Base-by-base conservation (phyloP, 306 rosid species). In the Dalbergia oliveri region DNA sequence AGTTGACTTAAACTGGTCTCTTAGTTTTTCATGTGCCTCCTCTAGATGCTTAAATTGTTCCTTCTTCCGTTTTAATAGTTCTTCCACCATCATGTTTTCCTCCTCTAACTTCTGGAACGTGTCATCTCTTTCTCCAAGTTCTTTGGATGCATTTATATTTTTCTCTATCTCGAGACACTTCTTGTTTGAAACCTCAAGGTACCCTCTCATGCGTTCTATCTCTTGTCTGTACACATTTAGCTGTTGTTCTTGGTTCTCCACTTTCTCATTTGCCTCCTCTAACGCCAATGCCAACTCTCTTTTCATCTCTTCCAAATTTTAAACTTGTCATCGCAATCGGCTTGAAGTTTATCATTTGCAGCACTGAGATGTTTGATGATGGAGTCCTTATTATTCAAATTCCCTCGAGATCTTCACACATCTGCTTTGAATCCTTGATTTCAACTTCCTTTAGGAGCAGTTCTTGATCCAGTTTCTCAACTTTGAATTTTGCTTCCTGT, bases 31-130 rank as follows among this genome's bases (percentile, higher is more conserved):
- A 50, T 86, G 82, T 19, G 91, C 97, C 72, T 89, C 90, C 78
- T 88, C 89, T 26, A 89, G 77, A 78, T 91, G 92, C 35, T 64
- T 78, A 75, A 88, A 91, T 39, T 89, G 94, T 76, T 91, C 92
- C 63, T 60, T 84, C 80, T 90, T 93, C 94, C 91, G 88, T 77
- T 90, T 91, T 43, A 91, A 68, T 76, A 87, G 87, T 49, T 91
- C 94, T 77, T 79, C 80, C 21, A 87, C 49, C 72, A 85, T 85
- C 68, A 74, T 76, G 65, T 39, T 82, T 77, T 84, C 86, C 57
- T 89, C 89, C 64, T 86, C 87, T 49, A 88, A 64, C 31, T 65
- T 79, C 47, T 63, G 65, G 0, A 85, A 35, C 71, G 66, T 35
- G 45, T 81, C 84, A 12, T 89, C 74, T 77, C 84, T 74, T 60